Base-by-base conservation (phyloP, 2,329 filamentous ascomycete species). In the Fusarium sp. region DNA sequence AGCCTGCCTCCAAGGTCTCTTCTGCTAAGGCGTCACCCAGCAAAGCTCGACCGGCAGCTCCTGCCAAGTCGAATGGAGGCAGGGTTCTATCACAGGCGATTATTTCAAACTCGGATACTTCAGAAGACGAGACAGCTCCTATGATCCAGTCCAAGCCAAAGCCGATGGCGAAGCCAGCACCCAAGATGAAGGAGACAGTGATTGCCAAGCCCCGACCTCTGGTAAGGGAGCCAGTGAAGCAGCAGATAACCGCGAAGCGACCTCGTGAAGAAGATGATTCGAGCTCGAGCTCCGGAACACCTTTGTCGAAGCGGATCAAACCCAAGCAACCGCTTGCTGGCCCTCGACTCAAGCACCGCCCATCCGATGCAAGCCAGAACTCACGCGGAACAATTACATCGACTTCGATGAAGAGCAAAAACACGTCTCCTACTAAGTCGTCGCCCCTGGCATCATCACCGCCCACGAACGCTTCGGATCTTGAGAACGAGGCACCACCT, bases 371-470 rank as follows among this genome's bases (percentile, higher is more conserved):
- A 25, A 82, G 79, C 62, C 80, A 82, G 55, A 79, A 78, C 55
- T 81, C 81, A 15, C 79, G 81, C 36, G 75, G 75, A 28, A 71
- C 63, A 2, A 60, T 58, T 12, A 67, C 58, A 8, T 77, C 77
- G 2, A 79, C 81, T 6, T 80, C 80, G 1, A 73, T 77, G 42
- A 83, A 80, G 71, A 78, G 76, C 70, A 85, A 85, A 73, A 77
- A 81, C 60, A 87, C 82, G 0, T 87, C 85, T 7, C 85, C 85
- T 0, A 79, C 79, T 46, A 89, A 89, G 71, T 88, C 87, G 3
- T 89, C 87, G 9, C 87, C 86, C 5, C 77, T 89, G 15, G 86
- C 86, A n/a, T 86, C 85, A 2, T 88, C 86, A 7, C 85, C 86
- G 11, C 86, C 86, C 0, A 88, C 86, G 7, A 89, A 88, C 61